Evolutionary conservation across 2,329 filamentous ascomycete species (phyloP).

Genomic region (Xylaria sp.): DNA sequence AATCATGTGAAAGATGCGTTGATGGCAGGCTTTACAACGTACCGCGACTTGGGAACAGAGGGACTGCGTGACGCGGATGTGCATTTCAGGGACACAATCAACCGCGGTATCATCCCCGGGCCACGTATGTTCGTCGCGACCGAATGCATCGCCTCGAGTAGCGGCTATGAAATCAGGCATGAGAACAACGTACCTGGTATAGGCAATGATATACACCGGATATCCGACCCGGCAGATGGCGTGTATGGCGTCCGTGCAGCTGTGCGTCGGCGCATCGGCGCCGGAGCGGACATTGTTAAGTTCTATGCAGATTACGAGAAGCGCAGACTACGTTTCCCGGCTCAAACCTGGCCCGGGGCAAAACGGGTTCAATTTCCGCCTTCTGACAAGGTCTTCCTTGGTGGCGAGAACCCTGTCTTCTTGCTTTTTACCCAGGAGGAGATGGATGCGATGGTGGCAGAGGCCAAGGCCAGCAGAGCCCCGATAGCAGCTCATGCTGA

Average conservation of each 20-base stretch:
- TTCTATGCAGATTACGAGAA: conserved; percentile 62
- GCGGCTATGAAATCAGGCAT: conserved; percentile 60
- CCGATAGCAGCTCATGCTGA: conserved; percentile 58
- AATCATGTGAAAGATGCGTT: conserved; percentile 64
- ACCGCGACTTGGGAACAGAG: conserved; percentile 66
- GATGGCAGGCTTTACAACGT: conserved; percentile 67
- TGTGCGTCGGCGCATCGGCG: conserved; percentile 58
- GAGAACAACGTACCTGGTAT: conserved; percentile 54
- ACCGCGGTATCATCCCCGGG: conserved; percentile 63
- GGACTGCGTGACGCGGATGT: conserved; percentile 61
- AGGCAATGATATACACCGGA: conserved; percentile 50
- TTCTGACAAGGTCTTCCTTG: conserved; percentile 38
- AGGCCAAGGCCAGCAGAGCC: conserved; percentile 54
- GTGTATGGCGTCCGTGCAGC: conserved; percentile 57
- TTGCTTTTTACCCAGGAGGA: conserved; percentile 60
- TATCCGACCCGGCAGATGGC: conserved; percentile 60
- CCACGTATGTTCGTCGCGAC: conserved; percentile 67
- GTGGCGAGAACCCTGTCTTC: conserved; percentile 54
- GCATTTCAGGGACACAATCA: conserved; percentile 63
- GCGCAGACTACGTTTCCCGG: conserved; percentile 56
- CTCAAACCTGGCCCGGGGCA: conserved; percentile 44
- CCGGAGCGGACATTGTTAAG: conserved; percentile 62
- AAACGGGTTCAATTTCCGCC: conserved; percentile 52
- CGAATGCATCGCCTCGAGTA: conserved; percentile 59
- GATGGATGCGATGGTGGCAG: conserved; percentile 60